phyloP scores from a whole-genome alignment of 495 filamentous ascomycete genomes.

The Emericellopsis terricola region DNA sequence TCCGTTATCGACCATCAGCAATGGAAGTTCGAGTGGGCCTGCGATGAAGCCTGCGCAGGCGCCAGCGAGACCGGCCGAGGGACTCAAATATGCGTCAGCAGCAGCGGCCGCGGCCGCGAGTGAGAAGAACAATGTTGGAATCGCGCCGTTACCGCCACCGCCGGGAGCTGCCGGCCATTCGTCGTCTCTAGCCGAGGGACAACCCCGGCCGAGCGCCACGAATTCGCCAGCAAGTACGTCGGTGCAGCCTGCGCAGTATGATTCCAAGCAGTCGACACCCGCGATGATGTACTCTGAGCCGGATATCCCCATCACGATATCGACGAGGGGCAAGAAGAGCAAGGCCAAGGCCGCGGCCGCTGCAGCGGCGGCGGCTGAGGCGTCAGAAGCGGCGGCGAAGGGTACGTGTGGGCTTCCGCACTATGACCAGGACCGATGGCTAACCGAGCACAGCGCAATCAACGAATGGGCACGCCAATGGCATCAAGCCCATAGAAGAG shows the following conservation, averaged over 20 bases:
- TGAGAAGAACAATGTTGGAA: conserved; percentile 90
- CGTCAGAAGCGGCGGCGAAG: conserved; percentile 17
- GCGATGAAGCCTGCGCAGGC: conserved; percentile 83
- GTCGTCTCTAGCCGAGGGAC: conserved; percentile 23
- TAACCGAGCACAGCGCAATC: conserved; percentile 18
- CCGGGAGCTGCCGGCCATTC: conserved; percentile 34
- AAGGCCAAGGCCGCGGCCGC: conserved; percentile 21
- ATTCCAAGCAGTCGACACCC: conserved; percentile 10
- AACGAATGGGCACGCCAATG: conserved; percentile 37
- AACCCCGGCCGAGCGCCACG: conserved; percentile 20
- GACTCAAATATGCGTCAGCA: conserved; percentile 89
- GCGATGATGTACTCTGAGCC: conserved; percentile 8
- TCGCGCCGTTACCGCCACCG: conserved; percentile 77
- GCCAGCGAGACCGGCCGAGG: conserved; percentile 66
- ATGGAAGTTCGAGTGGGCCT: conserved; percentile 25
- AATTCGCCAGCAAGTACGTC: conserved; percentile 22
- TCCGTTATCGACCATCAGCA: conserved; percentile 43
- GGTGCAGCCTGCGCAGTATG: conserved; percentile 20
- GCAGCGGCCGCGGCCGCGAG: conserved; percentile 88
- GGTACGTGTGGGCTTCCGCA: conserved; percentile 10
- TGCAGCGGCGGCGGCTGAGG: conserved; percentile 14
- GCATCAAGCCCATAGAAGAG: conserved; percentile 24
- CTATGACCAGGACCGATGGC: neutral
- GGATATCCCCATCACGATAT: conserved; percentile 5
- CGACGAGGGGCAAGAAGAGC: conserved; percentile 6